Base-by-base conservation (phyloP, 1,284 basidiomycete genomes). In the Inonotus hispidus region DNA sequence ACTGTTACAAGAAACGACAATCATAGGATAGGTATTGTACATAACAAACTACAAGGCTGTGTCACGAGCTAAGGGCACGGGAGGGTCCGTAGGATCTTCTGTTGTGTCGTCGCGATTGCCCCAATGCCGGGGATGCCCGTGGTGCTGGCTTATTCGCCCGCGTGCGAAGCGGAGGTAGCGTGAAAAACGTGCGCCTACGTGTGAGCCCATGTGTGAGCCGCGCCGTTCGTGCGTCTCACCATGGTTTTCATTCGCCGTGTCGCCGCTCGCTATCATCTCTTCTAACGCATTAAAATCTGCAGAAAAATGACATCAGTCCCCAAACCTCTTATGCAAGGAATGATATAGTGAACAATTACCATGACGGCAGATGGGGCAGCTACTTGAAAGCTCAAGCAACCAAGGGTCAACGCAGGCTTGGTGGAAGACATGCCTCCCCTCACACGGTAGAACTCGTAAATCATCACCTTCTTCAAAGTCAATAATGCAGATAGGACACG, bases 391-490 rank as follows among this genome's bases (percentile, higher is more conserved):
- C 67, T 93, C 86, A 43, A 96, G 79, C 50, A 97, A 75, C 93
- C 93, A 93, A 39, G 86, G 90, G 69, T 93, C 90, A 43, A 92
- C 89, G 69, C 89, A 92, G 58, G 77, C 74, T 68, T 89, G 85
- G 70, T 97, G 94, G 77, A 95, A 97, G 58, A 84, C 80, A 71
- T 97, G 94, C 65, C 89, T 84, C 49, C 88, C 90, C 70, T 93
- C 90, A 72, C 94, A 97, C 0, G 94, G 94, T 59, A 97, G 75
- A 38, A 95, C 82, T 35, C 94, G 84, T 16, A 96, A 74, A 71
- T 95, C 91, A 69, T 97, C 94, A 4, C 93, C 94, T 64, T 92
- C 88, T 72, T 95, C 90, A 69, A 97, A 97, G 68, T 95, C 93
- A 43, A 92, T 79, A 63, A 96, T 88, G 71, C 95, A 97, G 65